These are phyloP conservation scores for Metschnikowia similis DNA, from an alignment of 805 yeast genomes.

Conservation along the genomic window DNA sequence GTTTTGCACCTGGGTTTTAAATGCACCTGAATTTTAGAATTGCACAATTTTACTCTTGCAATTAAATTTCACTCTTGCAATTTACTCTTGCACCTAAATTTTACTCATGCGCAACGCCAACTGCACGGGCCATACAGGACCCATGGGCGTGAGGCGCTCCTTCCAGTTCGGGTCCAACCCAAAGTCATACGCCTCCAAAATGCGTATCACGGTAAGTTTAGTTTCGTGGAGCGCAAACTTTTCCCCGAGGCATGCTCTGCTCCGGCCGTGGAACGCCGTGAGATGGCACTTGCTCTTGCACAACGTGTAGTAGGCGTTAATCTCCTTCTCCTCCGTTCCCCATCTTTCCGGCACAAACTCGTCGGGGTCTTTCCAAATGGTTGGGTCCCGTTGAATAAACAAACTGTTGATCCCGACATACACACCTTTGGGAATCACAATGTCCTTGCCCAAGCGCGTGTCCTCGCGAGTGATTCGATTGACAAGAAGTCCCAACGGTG, in stretches of 20 bases:
- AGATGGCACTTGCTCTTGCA: constrained; percentile 44
- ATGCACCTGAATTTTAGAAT: too few species aligned
- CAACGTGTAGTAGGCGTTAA: constrained; percentile 35
- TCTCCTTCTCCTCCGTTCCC: constrained; percentile 41
- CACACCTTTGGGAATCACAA: constrained; percentile 44
- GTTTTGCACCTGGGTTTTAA: too few species aligned
- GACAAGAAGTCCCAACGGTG: constrained; percentile 55
- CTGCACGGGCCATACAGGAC: constrained; percentile 50
- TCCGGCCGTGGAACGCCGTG: constrained; percentile 57
- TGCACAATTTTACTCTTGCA: too few species aligned
- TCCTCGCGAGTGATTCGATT: constrained; percentile 43
- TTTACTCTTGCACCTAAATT: not conserved
- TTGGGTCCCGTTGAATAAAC: constrained; percentile 44
- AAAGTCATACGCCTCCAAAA: constrained; percentile 36
- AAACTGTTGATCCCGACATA: constrained; percentile 56
- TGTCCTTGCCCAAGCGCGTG: constrained; percentile 37
- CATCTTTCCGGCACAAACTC: constrained; percentile 47
- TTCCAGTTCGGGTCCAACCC: constrained; percentile 41
- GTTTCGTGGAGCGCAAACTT: constrained; percentile 49
- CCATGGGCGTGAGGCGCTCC: constrained; percentile 52
- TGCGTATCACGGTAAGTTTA: constrained; percentile 33
- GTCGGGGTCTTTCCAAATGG: constrained; percentile 43
- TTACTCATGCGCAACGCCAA: constrained; percentile 16
- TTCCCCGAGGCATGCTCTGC: constrained; percentile 59
- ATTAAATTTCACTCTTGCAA: too few species aligned